Percentiles rank a stretch among this genome's conserved stretches.
Evolutionary conservation across 805 yeast genomes (phyloP).

Genomic region (Cyberlindnera sargentensis): DNA sequence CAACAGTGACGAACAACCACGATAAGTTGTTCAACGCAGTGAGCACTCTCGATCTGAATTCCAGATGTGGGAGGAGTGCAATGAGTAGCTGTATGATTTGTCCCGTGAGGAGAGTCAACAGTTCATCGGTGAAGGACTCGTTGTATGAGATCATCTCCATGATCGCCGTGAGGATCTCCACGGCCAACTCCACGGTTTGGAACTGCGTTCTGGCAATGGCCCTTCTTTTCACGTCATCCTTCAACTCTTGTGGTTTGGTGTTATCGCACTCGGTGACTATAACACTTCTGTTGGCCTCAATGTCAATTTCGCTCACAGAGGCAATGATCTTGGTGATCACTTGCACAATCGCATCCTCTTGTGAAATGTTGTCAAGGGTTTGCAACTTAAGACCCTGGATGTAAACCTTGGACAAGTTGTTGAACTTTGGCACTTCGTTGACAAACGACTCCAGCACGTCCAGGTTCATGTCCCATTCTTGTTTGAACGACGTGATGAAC

Average conservation of each 20-base stretch:
- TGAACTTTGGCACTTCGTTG: conserved; percentile 11
- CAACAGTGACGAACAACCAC: conserved; percentile 38
- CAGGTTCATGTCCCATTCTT: conserved; percentile 16
- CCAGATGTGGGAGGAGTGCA: conserved; percentile 34
- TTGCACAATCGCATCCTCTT: conserved; percentile 16
- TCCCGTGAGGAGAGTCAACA: conserved; percentile 13
- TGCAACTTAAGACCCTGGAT: conserved; percentile 34
- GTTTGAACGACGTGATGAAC: conserved; percentile 30
- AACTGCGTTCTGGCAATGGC: conserved; percentile 42
- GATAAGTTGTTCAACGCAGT: conserved; percentile 65
- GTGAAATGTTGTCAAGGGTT: conserved; percentile 12
- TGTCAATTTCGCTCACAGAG: conserved; percentile 26
- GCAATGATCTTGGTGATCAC: conserved; percentile 21
- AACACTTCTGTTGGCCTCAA: conserved; percentile 25
- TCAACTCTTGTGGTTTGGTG: conserved; percentile 21
- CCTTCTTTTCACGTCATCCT: conserved; percentile 33
- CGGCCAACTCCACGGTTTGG: conserved; percentile 58
- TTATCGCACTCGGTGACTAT: conserved; percentile 28
- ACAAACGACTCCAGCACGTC: conserved; percentile 10
- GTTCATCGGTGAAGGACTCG: conserved; percentile 25
- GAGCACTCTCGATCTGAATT: conserved; percentile 48
- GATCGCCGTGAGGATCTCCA: conserved; percentile 72
- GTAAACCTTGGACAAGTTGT: conserved; percentile 28
- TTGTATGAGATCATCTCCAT: conserved; percentile 46
- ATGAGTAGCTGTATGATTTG: conserved; percentile 31